Conservation (phyloP, 352 stramenopile species). For the Phytopythium oedochilum region DNA sequence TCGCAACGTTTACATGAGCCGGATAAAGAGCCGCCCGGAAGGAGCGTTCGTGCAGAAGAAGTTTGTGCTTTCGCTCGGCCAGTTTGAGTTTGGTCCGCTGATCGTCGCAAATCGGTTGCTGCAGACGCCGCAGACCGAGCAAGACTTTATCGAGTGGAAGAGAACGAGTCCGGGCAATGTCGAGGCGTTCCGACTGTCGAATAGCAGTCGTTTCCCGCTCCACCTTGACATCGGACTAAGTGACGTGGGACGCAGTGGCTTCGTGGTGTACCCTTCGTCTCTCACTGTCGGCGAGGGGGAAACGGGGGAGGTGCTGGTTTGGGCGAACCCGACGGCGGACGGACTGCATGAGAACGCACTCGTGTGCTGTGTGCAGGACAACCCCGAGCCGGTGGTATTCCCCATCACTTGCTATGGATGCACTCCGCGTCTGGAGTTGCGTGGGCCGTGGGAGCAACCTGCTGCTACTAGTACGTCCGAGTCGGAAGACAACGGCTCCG, state of each 20-base stretch:
- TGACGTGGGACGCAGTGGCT: conserved; percentile 27
- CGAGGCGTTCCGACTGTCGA: conserved; percentile 91
- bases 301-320: conserved; percentile 90
- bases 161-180: conserved; percentile 68
- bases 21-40: conserved; percentile 79
- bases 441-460: conserved; percentile 84
- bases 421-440: conserved; percentile 65
- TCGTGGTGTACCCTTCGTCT: conserved; percentile 64
- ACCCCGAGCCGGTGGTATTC: conserved; percentile 88
- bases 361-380: conserved; percentile 89
- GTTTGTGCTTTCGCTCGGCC: conserved; percentile 85
- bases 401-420: conserved; percentile 84
- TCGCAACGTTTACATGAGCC: conserved; percentile 93
- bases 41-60: conserved; percentile 81
- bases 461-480: conserved; percentile 49
- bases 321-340: conserved; percentile 75
- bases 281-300: conserved; percentile 87
- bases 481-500: conserved; percentile 12
- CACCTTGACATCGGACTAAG: conserved; percentile 56
- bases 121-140: conserved; percentile 24
- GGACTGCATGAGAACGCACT: conserved; percentile 72
- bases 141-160: conserved; percentile 42
- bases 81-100: conserved; percentile 93
- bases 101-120: conserved; percentile 23
- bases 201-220: conserved; percentile 75